Percentiles rank a stretch among this genome's conserved stretches.
Conservation (phyloP, 257 asterid genomes). For the Cruciata laevipes region DNA sequence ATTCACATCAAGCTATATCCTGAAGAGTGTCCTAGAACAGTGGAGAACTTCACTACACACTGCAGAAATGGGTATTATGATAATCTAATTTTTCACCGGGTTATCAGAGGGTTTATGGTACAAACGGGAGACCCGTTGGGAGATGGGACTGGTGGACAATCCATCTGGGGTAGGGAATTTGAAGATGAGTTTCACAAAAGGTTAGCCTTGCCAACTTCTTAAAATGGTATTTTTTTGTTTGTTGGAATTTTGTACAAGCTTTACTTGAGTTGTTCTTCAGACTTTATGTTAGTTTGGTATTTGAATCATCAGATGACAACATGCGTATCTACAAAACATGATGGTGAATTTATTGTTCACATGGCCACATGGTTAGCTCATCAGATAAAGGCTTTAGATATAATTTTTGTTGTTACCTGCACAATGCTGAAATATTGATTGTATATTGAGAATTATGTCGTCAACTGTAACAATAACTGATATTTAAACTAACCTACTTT, state of each 20-base stretch:
- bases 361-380: neutral
- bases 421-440: too few relatives aligned
- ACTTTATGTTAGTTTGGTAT: neutral
- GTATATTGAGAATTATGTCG: neutral
- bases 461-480: neutral
- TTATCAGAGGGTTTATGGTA: constrained; percentile 93
- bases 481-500: neutral
- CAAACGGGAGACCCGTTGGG: constrained; percentile 99
- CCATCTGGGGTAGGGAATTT: constrained; percentile 98
- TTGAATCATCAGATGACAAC: neutral
- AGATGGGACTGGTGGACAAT: constrained; percentile 99
- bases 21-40: constrained; percentile 98
- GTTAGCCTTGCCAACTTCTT: constrained; percentile 28
- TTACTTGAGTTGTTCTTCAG: neutral
- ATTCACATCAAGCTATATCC: constrained; percentile 88
- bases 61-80: constrained; percentile 95
- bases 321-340: neutral
- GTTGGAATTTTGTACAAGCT: neutral
- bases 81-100: constrained; percentile 91
- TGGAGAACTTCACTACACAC: constrained; percentile 95
- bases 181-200: constrained; percentile 99
- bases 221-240: neutral
- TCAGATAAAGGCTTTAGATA: neutral
- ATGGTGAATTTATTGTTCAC: neutral
- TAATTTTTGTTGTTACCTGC: neutral